These are phyloP conservation scores for Brassica napus DNA, from an alignment of 345 rosid species.

Conservation along the genomic window Da-Ae NC_063436.1:10253501-10254000, in stretches of 20 bases:
- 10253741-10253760: slow-evolving; percentile 57
- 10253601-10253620: slow-evolving; percentile 64
- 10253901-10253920: slow-evolving; percentile 60
- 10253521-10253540: slow-evolving; percentile 67
- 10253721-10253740: slow-evolving; percentile 44
- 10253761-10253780: slow-evolving; percentile 76
- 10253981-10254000: slow-evolving; percentile 65
- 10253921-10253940: slow-evolving; percentile 65
- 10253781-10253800: slow-evolving; percentile 62
- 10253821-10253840: slow-evolving; percentile 44
- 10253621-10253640: slow-evolving; percentile 53
- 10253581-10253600: slow-evolving; percentile 75
- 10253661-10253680: slow-evolving; percentile 74
- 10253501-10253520: slow-evolving; percentile 72
- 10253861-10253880: slow-evolving; percentile 52
- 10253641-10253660: slow-evolving; percentile 86
- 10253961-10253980: slow-evolving; percentile 83
- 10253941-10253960: slow-evolving; percentile 61
- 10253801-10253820: slow-evolving; percentile 40
- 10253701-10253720: slow-evolving; percentile 58
- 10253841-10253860: slow-evolving; percentile 45
- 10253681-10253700: slow-evolving; percentile 62
- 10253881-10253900: slow-evolving; percentile 61
- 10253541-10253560: slow-evolving; percentile 51
- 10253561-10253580: slow-evolving; percentile 60